phyloP scores from a whole-genome alignment of 2,329 filamentous ascomycete genomes.

The Aspergillus ruber region DNA sequence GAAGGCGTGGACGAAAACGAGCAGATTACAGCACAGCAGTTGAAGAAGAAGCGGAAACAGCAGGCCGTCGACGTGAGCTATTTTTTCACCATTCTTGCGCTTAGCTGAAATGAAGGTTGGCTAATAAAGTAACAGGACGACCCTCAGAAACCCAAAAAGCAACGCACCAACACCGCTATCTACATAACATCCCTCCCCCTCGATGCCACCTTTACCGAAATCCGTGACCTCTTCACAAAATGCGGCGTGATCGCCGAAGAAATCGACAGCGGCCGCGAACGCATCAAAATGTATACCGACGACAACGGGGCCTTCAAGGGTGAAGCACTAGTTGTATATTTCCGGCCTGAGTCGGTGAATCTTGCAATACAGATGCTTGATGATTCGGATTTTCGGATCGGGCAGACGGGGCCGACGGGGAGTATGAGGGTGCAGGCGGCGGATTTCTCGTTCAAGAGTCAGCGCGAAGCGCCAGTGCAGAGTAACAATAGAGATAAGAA shows the following conservation, averaged over 20 bases:
- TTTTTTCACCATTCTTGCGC: neutral
- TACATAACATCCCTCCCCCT: slow-evolving; percentile 83
- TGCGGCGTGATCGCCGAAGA: slow-evolving; percentile 91
- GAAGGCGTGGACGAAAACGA: slow-evolving; percentile 54
- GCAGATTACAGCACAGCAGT: slow-evolving; percentile 35
- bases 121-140: slow-evolving; percentile 14
- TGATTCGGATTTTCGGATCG: slow-evolving; percentile 63
- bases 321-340: slow-evolving; percentile 88
- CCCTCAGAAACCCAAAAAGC: slow-evolving; percentile 36
- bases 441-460: slow-evolving; percentile 86
- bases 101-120: neutral
- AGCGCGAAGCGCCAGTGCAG: slow-evolving; percentile 57
- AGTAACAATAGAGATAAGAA: slow-evolving; percentile 64
- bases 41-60: slow-evolving; percentile 50
- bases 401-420: slow-evolving; percentile 47
- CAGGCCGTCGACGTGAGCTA: slow-evolving; percentile 44
- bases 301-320: slow-evolving; percentile 82
- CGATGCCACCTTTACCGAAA: slow-evolving; percentile 72
- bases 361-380: slow-evolving; percentile 51
- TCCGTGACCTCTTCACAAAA: slow-evolving; percentile 77
- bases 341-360: slow-evolving; percentile 86
- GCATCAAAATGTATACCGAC: slow-evolving; percentile 89
- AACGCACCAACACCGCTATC: slow-evolving; percentile 73
- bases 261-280: slow-evolving; percentile 77
- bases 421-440: slow-evolving; percentile 77